Base-by-base conservation (phyloP, 164 flowering plant genomes). In the Stephania cephalantha region DNA sequence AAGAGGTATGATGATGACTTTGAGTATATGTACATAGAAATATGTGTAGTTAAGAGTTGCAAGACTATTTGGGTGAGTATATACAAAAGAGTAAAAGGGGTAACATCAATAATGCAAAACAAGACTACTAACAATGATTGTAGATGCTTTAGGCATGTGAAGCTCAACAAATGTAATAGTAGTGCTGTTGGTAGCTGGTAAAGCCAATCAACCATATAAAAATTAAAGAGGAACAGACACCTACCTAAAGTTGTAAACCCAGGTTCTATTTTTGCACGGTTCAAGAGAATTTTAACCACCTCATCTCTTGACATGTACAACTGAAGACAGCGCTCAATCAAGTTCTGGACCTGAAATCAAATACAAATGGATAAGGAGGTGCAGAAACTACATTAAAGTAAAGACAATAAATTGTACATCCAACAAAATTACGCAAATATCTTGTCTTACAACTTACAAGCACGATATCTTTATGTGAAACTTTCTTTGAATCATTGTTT, bases 241-340 rank as follows among this genome's bases (percentile, higher is more conserved):
- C 63, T 85, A 95, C 99, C 99, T 66, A 95, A 76, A 74, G 92
- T 84, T 69, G 99, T 93, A 84, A 95, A 95, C 42, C 95, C 98
- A 73, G 98, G 98, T 75, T 95, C 99, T 76, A 93, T 92, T 85
- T 88, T 89, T 78, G 97, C 98, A 58, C 93, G 96, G 82, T 74
- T 91, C 76, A 91, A 76, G 74, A 93, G 95, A 70, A 94, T 90
- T 77, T 91, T 93, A 7, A 93, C 92, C 70, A 93, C 99, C 79
- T 95, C 99, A 77, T 90, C 92, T 80, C 80, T 87, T 75, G 91
- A 91, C 99, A 95, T 95, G 74, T 95, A 95, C 74, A 95, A 76
- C 78, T 92, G 97, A 9, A 95, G 85, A 81, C 99, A 95, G 7
- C 94, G 84, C 73, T 95, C 99, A 77, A 95, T 95, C 79, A 95